These are phyloP conservation scores for Penicillium steckii DNA, from an alignment of 495 filamentous ascomycete genomes.

Conservation along the genomic window DNA sequence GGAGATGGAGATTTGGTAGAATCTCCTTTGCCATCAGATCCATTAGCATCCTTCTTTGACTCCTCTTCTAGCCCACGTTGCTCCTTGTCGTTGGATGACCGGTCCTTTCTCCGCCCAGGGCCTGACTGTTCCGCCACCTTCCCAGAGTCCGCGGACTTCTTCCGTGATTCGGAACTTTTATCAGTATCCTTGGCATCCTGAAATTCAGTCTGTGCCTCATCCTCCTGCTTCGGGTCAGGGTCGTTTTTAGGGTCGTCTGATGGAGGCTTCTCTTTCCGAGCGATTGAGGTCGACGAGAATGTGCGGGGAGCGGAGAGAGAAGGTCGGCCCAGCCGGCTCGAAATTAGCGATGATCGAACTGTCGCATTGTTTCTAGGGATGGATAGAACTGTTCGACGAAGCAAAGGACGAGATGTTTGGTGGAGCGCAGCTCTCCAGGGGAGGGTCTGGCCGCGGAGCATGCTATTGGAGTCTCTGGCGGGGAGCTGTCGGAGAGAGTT, in stretches of 20 bases:
- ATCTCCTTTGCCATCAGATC: slow-evolving; percentile 40
- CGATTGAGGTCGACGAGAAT: slow-evolving; percentile 43
- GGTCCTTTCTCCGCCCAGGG: slow-evolving; percentile 38
- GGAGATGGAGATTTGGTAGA: slow-evolving; percentile 46
- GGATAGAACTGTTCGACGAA: slow-evolving; percentile 31
- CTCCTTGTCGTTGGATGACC: slow-evolving; percentile 35
- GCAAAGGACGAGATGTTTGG: slow-evolving; percentile 39
- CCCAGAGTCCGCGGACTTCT: slow-evolving; percentile 35
- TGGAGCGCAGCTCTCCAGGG: slow-evolving; percentile 57
- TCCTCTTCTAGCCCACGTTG: slow-evolving; percentile 42
- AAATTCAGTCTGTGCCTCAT: slow-evolving; percentile 24
- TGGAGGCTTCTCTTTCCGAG: slow-evolving; percentile 44
- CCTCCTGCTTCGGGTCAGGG: slow-evolving; percentile 29
- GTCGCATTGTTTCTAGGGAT: slow-evolving; percentile 41
- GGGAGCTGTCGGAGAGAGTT: background rate
- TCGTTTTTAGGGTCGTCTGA: slow-evolving; percentile 40
- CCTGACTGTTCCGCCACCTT: slow-evolving; percentile 31
- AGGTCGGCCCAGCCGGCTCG: slow-evolving; percentile 26
- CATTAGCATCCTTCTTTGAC: slow-evolving; percentile 36
- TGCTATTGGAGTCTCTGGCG: slow-evolving; percentile 35
- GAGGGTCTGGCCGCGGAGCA: slow-evolving; percentile 54
- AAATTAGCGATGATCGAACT: slow-evolving; percentile 31
- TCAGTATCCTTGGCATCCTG: slow-evolving; percentile 36
- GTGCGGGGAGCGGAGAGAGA: slow-evolving; percentile 34
- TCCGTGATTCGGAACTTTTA: slow-evolving; percentile 29